Evolutionary conservation across 2,329 filamentous ascomycete genomes (phyloP).

Genomic region (Graphiopsis chlorocephala): DNA sequence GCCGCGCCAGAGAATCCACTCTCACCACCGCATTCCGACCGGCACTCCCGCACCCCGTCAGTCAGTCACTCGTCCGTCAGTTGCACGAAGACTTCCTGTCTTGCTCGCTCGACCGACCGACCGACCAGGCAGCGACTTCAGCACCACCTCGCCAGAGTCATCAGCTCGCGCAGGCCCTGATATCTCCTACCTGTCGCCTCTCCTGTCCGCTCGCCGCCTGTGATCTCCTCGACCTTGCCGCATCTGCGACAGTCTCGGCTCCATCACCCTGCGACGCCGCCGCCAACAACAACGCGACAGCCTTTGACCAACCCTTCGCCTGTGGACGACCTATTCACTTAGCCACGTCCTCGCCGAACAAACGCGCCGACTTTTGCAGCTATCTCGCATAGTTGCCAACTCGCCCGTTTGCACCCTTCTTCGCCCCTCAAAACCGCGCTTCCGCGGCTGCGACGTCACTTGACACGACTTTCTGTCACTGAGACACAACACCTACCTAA

Average conservation of each 20-base stretch:
- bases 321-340: slow-evolving; percentile 36
- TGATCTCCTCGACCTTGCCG: not conserved
- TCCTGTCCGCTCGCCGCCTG: not conserved
- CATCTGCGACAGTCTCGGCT: slow-evolving; percentile 16
- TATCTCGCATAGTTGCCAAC: not conserved
- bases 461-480: slow-evolving; percentile 3
- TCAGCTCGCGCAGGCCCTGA: not conserved
- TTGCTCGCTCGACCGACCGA: not conserved
- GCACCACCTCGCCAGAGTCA: not conserved
- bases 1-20: slow-evolving; percentile 6
- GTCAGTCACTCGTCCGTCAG: not conserved
- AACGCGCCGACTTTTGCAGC: not conserved
- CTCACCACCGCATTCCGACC: not conserved
- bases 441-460: slow-evolving; percentile 12
- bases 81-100: not conserved
- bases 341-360: slow-evolving; percentile 27
- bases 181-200: slow-evolving; percentile 3
- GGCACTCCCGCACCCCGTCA: not conserved
- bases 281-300: slow-evolving; percentile 1
- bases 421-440: not conserved
- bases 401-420: not conserved
- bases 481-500: slow-evolving; percentile 15
- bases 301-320: slow-evolving; percentile 4
- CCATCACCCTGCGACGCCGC: slow-evolving; percentile 8
- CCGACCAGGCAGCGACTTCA: slow-evolving; percentile 6